Evolutionary conservation across 371 early-diverging fungal species (phyloP).

Genomic region (Furculomyces boomerangus): DNA sequence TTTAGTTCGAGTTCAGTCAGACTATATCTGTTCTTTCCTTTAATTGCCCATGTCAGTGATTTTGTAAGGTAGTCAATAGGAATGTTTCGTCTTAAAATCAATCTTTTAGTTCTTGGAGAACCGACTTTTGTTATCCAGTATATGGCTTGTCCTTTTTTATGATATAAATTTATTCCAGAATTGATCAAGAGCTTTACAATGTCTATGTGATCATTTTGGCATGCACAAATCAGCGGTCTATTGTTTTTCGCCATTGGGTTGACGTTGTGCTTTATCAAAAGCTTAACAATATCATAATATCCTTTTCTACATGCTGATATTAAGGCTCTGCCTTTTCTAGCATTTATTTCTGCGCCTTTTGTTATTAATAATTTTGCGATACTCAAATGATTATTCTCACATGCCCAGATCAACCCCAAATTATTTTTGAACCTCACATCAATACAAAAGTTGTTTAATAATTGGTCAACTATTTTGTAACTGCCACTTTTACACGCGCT

Average conservation of each 20-base stretch:
- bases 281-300: not conserved
- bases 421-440: too few relatives aligned
- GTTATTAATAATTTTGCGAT: not conserved
- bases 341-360: not conserved
- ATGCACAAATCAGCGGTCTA: not conserved
- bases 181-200: not conserved
- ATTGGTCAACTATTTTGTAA: not conserved
- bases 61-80: too few relatives aligned
- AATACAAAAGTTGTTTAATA: too few relatives aligned
- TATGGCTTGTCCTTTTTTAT: too few relatives aligned
- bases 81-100: too few relatives aligned
- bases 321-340: not conserved
- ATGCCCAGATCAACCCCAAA: not conserved
- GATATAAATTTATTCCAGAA: too few relatives aligned
- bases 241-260: not conserved
- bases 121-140: too few relatives aligned
- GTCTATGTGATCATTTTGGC: not conserved
- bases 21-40: too few relatives aligned
- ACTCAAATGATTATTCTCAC: not conserved
- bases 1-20: too few relatives aligned
- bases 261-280: not conserved
- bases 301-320: not conserved
- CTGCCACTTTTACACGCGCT: not conserved
- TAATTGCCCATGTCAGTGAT: too few relatives aligned
- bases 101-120: too few relatives aligned